Evolutionary conservation across 2,329 filamentous ascomycete species (phyloP).

Genomic region (Nemania sp.): DNA sequence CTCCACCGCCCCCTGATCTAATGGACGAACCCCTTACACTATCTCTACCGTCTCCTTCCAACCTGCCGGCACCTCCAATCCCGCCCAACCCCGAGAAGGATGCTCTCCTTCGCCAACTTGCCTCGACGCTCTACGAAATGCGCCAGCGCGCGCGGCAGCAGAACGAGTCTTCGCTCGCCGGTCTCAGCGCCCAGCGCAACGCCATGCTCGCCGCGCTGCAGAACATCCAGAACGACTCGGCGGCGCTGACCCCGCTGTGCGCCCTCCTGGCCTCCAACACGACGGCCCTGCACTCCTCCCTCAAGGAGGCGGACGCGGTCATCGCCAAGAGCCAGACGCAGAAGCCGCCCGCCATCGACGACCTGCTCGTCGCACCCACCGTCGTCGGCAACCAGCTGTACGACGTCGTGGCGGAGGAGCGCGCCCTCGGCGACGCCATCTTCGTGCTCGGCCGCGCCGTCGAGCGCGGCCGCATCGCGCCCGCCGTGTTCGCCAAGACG

Average conservation of each 20-base stretch:
- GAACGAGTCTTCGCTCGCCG: constrained; percentile 73
- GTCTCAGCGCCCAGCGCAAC: constrained; percentile 76
- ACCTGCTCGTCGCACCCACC: constrained; percentile 89
- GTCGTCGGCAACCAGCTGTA: constrained; percentile 94
- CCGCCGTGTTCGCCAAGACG: constrained; percentile 77
- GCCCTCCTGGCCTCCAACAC: constrained; percentile 76
- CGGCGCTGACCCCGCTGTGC: constrained; percentile 71
- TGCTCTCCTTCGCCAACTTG: constrained; percentile 77
- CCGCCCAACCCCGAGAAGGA: constrained; percentile 97
- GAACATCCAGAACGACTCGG: constrained; percentile 74
- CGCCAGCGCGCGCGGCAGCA: constrained; percentile 72
- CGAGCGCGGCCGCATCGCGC: constrained; percentile 71
- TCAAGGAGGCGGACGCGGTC: constrained; percentile 77
- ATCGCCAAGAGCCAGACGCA: constrained; percentile 74
- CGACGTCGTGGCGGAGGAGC: constrained; percentile 84
- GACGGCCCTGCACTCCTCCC: constrained; percentile 73
- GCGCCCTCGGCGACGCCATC: constrained; percentile 82
- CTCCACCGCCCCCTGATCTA: constrained; percentile 56
- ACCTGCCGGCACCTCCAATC: constrained; percentile 76
- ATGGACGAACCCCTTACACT: constrained; percentile 63
- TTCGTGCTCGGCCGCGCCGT: constrained; percentile 79
- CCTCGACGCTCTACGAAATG: constrained; percentile 68
- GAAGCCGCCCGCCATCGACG: constrained; percentile 78
- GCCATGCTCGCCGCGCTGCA: constrained; percentile 74
- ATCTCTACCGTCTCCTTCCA: constrained; percentile 52